phyloP scores from a whole-genome alignment of 2,329 filamentous ascomycete species.

The Thelonectria blattea region DNA sequence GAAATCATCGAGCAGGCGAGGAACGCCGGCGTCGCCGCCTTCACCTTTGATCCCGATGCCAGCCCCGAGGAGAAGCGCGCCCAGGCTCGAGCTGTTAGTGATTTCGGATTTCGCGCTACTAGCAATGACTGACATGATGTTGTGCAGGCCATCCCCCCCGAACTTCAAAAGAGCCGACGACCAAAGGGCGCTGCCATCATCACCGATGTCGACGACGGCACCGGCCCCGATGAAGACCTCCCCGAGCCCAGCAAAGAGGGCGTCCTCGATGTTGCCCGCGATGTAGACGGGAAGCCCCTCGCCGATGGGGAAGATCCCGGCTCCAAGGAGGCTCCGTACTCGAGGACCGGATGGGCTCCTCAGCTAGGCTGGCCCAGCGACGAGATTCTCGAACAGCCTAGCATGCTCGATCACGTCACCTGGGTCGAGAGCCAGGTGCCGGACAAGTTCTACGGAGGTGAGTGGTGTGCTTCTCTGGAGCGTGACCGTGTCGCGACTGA shows the following conservation, averaged over 20 bases:
- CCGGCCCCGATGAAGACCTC: constrained; percentile 74
- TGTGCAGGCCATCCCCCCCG: constrained; percentile 46
- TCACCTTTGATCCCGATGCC: constrained; percentile 86
- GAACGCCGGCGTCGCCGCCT: constrained; percentile 79
- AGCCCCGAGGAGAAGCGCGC: constrained; percentile 82
- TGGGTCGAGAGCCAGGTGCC: constrained; percentile 83
- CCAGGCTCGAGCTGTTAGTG: constrained; percentile 74
- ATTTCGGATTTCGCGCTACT: background rate
- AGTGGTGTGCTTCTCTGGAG: constrained; percentile 32
- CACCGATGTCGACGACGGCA: constrained; percentile 80
- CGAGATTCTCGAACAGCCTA: constrained; percentile 64
- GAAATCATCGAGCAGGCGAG: constrained; percentile 78
- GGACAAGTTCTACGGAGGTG: constrained; percentile 89
- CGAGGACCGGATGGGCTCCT: constrained; percentile 83
- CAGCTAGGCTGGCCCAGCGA: constrained; percentile 76
- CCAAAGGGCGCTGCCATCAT: constrained; percentile 72
- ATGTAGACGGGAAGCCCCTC: constrained; percentile 55
- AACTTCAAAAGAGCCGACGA: constrained; percentile 44
- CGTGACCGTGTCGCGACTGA: constrained; percentile 16
- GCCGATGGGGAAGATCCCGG: constrained; percentile 58
- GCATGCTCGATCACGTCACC: constrained; percentile 84
- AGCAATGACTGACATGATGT: constrained; percentile 16
- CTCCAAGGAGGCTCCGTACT: constrained; percentile 55
- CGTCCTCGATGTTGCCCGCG: constrained; percentile 62
- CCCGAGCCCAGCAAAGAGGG: constrained; percentile 75